Conservation (phyloP, 1,139 yeast genomes). For the Zygoascus sp. region DNA sequence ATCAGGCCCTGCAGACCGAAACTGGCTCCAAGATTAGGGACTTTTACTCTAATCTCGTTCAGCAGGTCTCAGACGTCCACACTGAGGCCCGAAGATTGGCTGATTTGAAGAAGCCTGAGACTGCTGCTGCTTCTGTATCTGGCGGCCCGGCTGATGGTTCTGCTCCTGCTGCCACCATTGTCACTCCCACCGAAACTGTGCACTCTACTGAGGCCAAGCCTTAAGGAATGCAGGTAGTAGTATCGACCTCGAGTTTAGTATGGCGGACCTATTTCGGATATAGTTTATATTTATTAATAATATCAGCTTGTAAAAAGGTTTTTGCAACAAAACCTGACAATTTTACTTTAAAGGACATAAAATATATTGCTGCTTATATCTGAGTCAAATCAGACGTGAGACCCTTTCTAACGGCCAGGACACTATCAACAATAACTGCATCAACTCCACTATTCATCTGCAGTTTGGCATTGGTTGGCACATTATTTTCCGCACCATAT, state of each 20-base stretch:
- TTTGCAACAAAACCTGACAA: not conserved
- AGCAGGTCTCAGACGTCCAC: slow-evolving; percentile 62
- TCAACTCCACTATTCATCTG: slow-evolving; percentile 95
- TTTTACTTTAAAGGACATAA: not conserved
- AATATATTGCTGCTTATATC: too few species aligned
- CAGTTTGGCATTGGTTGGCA: slow-evolving; percentile 75
- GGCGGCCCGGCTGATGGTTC: slow-evolving; percentile 2
- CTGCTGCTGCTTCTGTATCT: slow-evolving; percentile 13
- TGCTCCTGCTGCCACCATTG: slow-evolving; percentile 5
- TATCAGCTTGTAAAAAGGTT: not conserved
- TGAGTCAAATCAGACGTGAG: slow-evolving; percentile 18
- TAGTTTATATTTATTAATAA: not conserved
- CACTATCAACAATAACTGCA: slow-evolving; percentile 95
- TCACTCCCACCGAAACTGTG: not conserved
- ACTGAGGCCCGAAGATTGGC: slow-evolving; percentile 69
- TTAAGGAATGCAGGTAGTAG: not conserved
- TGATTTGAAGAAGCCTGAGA: slow-evolving; percentile 45
- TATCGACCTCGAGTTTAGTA: not conserved
- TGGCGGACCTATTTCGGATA: not conserved
- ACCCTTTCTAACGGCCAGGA: slow-evolving; percentile 85
- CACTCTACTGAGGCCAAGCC: not conserved
- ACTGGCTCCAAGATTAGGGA: slow-evolving; percentile 50
- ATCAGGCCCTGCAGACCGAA: slow-evolving; percentile 41
- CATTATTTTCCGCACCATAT: slow-evolving; percentile 80
- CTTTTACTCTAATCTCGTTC: slow-evolving; percentile 50